These are phyloP conservation scores for Phytophthora litchii DNA, from an alignment of 352 stramenopile species.

Conservation along the genomic window DNA sequence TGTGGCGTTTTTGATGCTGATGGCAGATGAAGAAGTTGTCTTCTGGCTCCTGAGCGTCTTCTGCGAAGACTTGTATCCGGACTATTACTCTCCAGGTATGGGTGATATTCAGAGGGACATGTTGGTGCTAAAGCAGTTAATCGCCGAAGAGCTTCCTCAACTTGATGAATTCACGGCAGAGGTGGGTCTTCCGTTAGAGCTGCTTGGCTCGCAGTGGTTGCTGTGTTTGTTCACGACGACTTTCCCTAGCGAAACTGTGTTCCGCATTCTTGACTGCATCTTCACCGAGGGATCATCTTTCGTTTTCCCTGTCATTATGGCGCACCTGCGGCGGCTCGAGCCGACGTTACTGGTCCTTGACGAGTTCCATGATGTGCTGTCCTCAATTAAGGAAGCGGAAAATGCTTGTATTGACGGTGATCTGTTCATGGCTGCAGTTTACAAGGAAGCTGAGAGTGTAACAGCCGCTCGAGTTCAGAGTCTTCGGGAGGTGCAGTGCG, in stretches of 20 bases:
- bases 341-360: slow-evolving; percentile 48
- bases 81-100: slow-evolving; percentile 91
- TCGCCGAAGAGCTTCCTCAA: slow-evolving; percentile 76
- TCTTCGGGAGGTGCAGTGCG: slow-evolving; percentile 60
- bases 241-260: slow-evolving; percentile 86
- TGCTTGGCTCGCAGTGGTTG: slow-evolving; percentile 91
- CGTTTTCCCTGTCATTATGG: slow-evolving; percentile 85
- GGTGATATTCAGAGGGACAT: slow-evolving; percentile 90
- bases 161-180: slow-evolving; percentile 80
- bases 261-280: slow-evolving; percentile 89
- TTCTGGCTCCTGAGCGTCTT: slow-evolving; percentile 91
- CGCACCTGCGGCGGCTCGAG: slow-evolving; percentile 72
- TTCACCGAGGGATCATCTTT: slow-evolving; percentile 83
- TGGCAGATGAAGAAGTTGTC: slow-evolving; percentile 84
- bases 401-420: slow-evolving; percentile 69
- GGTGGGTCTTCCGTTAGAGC: slow-evolving; percentile 83
- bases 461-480: slow-evolving; percentile 39
- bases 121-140: slow-evolving; percentile 87
- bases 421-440: slow-evolving; percentile 56
- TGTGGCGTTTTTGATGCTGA: slow-evolving; percentile 82
- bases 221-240: slow-evolving; percentile 92
- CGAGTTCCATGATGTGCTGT: slow-evolving; percentile 77
- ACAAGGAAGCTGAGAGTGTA: slow-evolving; percentile 51
- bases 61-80: slow-evolving; percentile 89
- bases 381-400: slow-evolving; percentile 76